Evolutionary conservation across 1,284 basidiomycete species (phyloP), one percentile per base, ranked within the genome.

Genomic region (Stygiomarasmius scandens): DNA sequence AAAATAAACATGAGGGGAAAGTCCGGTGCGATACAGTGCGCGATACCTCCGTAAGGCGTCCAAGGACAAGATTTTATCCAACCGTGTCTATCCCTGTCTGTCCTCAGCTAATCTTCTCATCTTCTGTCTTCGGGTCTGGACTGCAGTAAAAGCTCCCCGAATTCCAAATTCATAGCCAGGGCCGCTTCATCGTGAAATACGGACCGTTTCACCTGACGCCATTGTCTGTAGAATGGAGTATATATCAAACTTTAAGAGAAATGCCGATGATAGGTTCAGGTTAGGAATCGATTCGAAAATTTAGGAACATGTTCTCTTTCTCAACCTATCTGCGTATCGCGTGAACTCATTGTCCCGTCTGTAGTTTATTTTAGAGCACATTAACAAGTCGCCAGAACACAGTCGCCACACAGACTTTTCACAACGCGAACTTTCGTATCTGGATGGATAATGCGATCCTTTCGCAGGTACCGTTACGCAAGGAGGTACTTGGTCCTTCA

Each of bases 181-280:
- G 87, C 1, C 87, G 96, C 2, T 98, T 99, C 71, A 68, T 84
- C 29, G 73, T 79, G 1, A 96, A 97, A 65, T 99, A 94, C 68
- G 84, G 85, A 8, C 75, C n/a, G n/a, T 98, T 2, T 95, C 96
- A 0, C 74, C 84, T 1, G 92, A 87, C 24, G 84, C 86, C 2
- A 73, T 85, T 8, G 25, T 74, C 74, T 4, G 88, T 88, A 12
- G 85, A n/a, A n/a, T n/a, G n/a, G n/a, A n/a, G n/a, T n/a, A n/a
- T n/a, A n/a, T n/a, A 99, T 68, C 97, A 99, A 69, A 84, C 96
- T 98, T 99, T 79, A 85, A 85, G 62, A 97, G 97, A n/a, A 99
- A 99, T 71, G 85, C 95, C 48, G 97, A 99, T 69, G 97, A 99
- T 73, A 94, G 87, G 66, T 99, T 99, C 74, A 80, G 93, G 63